A percentile compares a stretch with the other conserved stretches of the same genome.
These are phyloP conservation scores for Leishmania amazonensis DNA, from an alignment of 208 protist species.

Conservation along the genomic window DNA sequence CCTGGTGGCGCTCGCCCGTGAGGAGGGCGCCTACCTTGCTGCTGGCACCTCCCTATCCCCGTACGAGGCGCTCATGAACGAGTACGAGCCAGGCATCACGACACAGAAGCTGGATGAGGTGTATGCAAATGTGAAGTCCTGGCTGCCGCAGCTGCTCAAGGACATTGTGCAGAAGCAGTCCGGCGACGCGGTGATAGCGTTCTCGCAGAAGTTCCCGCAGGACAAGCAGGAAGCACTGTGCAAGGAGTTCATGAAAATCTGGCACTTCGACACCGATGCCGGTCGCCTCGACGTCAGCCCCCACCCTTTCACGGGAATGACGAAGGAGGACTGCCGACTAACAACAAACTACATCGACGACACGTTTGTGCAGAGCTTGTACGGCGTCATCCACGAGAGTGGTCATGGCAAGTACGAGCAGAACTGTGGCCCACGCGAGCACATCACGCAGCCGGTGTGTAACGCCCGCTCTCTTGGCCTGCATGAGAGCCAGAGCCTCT, in stretches of 20 bases:
- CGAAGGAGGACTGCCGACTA: slow-evolving; percentile 83
- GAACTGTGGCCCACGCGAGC: slow-evolving; percentile 68
- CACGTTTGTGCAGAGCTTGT: slow-evolving; percentile 55
- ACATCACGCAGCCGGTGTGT: slow-evolving; percentile 68
- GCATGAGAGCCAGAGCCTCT: slow-evolving; percentile 92
- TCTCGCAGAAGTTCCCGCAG: slow-evolving; percentile 46
- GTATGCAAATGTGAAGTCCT: slow-evolving; percentile 75
- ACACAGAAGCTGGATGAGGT: slow-evolving; percentile 60
- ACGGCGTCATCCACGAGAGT: slow-evolving; percentile 84
- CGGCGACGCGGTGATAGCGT: slow-evolving; percentile 25
- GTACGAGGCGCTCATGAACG: slow-evolving; percentile 81
- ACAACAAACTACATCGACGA: slow-evolving; percentile 81
- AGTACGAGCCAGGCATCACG: slow-evolving; percentile 86
- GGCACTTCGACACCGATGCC: slow-evolving; percentile 81
- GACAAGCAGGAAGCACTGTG: slow-evolving; percentile 64
- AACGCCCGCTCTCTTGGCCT: slow-evolving; percentile 72
- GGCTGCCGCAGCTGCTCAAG: slow-evolving; percentile 77
- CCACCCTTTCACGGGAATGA: slow-evolving; percentile 89
- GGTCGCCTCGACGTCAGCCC: slow-evolving; percentile 86
- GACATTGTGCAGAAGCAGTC: slow-evolving; percentile 66
- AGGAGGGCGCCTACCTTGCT: slow-evolving; percentile 64
- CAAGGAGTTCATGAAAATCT: slow-evolving; percentile 57
- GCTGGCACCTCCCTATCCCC: slow-evolving; percentile 43
- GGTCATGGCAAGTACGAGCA: slow-evolving; percentile 93
- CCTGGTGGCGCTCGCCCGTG: slow-evolving; percentile 65